Conservation (phyloP, 164 flowering plant genomes). For the Santalum album region DNA sequence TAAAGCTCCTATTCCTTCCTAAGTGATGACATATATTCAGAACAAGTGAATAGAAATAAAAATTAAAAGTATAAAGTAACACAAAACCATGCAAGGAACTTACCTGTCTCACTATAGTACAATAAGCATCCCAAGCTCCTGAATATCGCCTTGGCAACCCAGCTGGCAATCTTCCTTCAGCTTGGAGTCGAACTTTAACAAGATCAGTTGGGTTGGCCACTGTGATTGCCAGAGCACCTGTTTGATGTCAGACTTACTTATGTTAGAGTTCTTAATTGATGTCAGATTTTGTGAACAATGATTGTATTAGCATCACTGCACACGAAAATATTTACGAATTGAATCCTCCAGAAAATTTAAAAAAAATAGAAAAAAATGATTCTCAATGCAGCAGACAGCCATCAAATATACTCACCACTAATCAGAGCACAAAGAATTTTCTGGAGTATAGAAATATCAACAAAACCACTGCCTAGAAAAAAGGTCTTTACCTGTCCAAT, state of each 20-base stretch:
- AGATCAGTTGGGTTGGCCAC: slow-evolving; percentile 99
- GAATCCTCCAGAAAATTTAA: too few species aligned
- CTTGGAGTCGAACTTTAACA: slow-evolving; percentile 93
- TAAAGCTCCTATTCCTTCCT: slow-evolving; percentile 87
- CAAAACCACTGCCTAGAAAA: slow-evolving; percentile 55
- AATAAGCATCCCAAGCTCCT: slow-evolving; percentile 84
- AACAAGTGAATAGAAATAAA: neutral
- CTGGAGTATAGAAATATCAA: slow-evolving; percentile 59
- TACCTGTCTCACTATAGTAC: slow-evolving; percentile 72
- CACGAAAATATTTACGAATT: neutral
- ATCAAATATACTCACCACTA: slow-evolving; percentile 49
- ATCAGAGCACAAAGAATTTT: slow-evolving; percentile 80
- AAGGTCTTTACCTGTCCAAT: slow-evolving; percentile 60
- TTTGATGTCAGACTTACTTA: slow-evolving; percentile 2
- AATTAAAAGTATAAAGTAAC: neutral
- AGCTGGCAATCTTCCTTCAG: slow-evolving; percentile 80
- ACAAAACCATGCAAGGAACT: slow-evolving; percentile 1
- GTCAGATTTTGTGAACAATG: too few species aligned
- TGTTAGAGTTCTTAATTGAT: neutral
- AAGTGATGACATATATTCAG: slow-evolving; percentile 10
- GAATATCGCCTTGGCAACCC: slow-evolving; percentile 82
- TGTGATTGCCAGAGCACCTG: slow-evolving; percentile 84
- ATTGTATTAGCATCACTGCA: neutral
- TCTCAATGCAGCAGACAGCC: neutral
- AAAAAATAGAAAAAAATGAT: neutral